Base-by-base conservation (phyloP, 352 stramenopile species). In the Blastocystis sp. region DNA sequence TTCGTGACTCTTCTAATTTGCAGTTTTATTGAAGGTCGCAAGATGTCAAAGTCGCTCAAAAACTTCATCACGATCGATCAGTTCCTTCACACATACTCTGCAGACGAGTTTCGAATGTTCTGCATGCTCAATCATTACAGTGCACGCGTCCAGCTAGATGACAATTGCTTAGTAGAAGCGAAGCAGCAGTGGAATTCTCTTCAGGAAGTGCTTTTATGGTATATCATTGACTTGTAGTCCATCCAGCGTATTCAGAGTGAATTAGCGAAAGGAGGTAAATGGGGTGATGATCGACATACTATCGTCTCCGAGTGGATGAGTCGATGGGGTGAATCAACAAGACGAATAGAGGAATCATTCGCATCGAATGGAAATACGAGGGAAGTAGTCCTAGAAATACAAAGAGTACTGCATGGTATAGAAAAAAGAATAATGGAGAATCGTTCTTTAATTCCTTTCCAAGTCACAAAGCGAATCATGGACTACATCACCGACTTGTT, bases 41-140 rank as follows among this genome's bases (percentile, higher is more conserved):
- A 99, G 92, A 99, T 99, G 96, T 97, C 94, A 29, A 98, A 98
- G 91, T 97, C 93, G n/a, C 91, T 98, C 8, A 98, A 98, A 93
- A 99, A 98, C 92, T 98, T 98, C 91, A 94, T 98, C 77, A 98
- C 96, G 70, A 98, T 84, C 39, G 54, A 64, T 20, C 29, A 64
- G 56, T 39, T 84, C 23, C 26, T 84, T n/a, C 53, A 84, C 34
- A 53, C 59, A 20, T 84, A 84, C 26, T 68, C 50, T 37, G 54
- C 43, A 34, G 53, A 84, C 73, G 73, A 84, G 5, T 84, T 84
- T 55, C 73, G 73, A 26, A 84, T 84, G 73, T 84, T 84, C 53
- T 84, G 73, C 39, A 39, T 84, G 73, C 23, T 84, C 53, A 84
- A 84, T 45, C 73, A 84, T 45, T 84, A 84, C 56, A 8, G 15